Evolutionary conservation across 2,329 filamentous ascomycete genomes (phyloP), one percentile per base, ranked within the genome.

Genomic region (Sporothrix euskadiensis): DNA sequence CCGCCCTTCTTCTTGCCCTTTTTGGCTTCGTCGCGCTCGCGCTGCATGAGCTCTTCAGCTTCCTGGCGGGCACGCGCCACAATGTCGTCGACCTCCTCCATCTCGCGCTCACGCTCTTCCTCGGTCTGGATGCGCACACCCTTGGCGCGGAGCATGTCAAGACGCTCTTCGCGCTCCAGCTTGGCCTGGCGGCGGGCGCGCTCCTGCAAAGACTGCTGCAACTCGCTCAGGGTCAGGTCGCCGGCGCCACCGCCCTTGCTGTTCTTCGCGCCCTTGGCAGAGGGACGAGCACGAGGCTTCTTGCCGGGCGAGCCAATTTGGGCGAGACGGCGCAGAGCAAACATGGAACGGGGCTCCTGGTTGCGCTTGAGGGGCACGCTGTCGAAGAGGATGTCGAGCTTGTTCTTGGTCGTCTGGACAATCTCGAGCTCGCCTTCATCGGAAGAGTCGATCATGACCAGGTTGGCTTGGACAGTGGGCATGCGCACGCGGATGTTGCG

Each of bases 41-140:
- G 85, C 78, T 91, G 89, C 81, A 91, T 91, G 69, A 98, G 90
- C 77, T 92, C 90, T 61, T 92, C 88, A 1, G 91, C 94, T 79
- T 98, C 93, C 75, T 90, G 86, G 73, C 94, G 88, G 26, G 94
- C 95, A 78, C 91, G 94, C 66, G 95, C 91, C 35, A 98, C 88
- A 74, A 98, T 88, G 78, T 98, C 92, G 77, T 98, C 96, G 14
- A 97, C 89, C 74, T 94, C 90, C 73, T 92, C 90, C 81, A 94
- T 89, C 80, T 97, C 92, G 47, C 89, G 88, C 79, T 94, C 92
- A 26, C 93, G 89, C 80, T 99, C 94, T 81, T 98, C 95, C 1
- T 91, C 89, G 0, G 93, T 97, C 80, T 94, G 91, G 22, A 98
- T 85, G 32, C 91, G 84, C 35, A 98, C 87, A 8, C 96, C 96